A percentile compares a stretch with the other conserved stretches of the same genome.
phyloP scores from a whole-genome alignment of 345 rosid genomes.

The Arabidopsis thaliana region DNA sequence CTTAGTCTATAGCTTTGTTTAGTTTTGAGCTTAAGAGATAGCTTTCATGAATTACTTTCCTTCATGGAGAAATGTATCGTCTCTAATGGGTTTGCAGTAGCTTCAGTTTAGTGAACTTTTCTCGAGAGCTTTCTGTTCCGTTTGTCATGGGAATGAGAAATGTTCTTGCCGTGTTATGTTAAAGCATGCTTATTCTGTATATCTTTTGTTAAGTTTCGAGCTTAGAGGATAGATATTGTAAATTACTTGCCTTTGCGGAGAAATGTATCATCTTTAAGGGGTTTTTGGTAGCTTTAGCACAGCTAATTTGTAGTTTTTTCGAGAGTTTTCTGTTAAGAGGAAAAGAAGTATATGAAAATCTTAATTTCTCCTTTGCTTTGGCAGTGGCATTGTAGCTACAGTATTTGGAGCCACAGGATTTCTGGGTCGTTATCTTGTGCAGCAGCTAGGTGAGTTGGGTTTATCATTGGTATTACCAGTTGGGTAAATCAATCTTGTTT shows the following conservation, averaged over 20 bases:
- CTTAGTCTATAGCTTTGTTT: constrained; percentile 6
- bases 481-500: not conserved
- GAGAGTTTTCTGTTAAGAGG: not conserved
- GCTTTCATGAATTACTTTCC: not conserved
- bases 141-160: constrained; percentile 1
- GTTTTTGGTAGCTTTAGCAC: not conserved
- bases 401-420: constrained; percentile 99
- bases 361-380: constrained; percentile 23
- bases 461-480: not conserved
- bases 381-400: constrained; percentile 92
- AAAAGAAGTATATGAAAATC: not conserved
- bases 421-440: constrained; percentile 98
- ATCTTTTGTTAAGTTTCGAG: constrained; percentile 17
- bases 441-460: constrained; percentile 83
- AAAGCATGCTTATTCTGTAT: not conserved
- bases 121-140: not conserved
- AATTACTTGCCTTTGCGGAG: not conserved
- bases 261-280: constrained; percentile 12
- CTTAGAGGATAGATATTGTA: not conserved
- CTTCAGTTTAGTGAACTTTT: not conserved
- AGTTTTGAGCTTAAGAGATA: not conserved
- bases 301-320: not conserved
- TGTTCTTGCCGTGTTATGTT: constrained; percentile 8
- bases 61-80: constrained; percentile 4
- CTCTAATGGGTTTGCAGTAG: constrained; percentile 4